Base-by-base conservation (phyloP, 176 grass and related monocot species). In the Cenchrus americanus region DNA sequence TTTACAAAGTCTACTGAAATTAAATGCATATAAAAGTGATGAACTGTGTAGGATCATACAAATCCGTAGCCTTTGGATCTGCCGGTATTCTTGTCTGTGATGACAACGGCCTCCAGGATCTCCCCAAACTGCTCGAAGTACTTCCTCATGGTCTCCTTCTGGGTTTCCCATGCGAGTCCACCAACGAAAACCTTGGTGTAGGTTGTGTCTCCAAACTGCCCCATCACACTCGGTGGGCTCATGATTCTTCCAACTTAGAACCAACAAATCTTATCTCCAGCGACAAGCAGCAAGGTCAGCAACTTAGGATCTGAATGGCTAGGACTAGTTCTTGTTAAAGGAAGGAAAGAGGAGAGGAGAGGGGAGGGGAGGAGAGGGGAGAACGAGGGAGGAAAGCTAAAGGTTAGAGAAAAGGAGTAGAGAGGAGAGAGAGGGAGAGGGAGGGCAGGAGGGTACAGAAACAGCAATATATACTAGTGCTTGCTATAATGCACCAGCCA, bases 11-110 rank as follows among this genome's bases (percentile, higher is more conserved):
- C 48, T 80, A 75, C 75, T 54, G 88, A 61, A 61, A 75, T 53
- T 62, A 68, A 82, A 58, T 83, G 73, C 54, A 5, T 42, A 71
- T 42, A 65, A 64, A 77, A 17, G 3, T 58, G 46, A 49, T 50
- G 9, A 22, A 53, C 19, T 8, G 52, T 34, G 32, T 32, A 83
- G 50, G 43, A 62, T 21, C 97, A 50, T 89, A 99, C 97, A 69
- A 99, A 99, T 96, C 97, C 97, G 48, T 99, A 99, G 82, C 97
- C 97, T 82, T 99, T 99, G 66, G 97, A 99, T 99, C 93, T 96
- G 63, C 97, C 93, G 5, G 93, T 89, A 84, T 94, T 96, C 89
- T 99, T 99, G 86, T 99, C 97, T 32, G 91, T 96, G 86, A 99
- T 99, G 70, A 99, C 97, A 62, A 99, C 97, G 1, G 97, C 97